Percentiles rank a stretch among this genome's conserved stretches.
phyloP scores from a whole-genome alignment of 2,329 filamentous ascomycete species.

The Curvularia verruculosa region DNA sequence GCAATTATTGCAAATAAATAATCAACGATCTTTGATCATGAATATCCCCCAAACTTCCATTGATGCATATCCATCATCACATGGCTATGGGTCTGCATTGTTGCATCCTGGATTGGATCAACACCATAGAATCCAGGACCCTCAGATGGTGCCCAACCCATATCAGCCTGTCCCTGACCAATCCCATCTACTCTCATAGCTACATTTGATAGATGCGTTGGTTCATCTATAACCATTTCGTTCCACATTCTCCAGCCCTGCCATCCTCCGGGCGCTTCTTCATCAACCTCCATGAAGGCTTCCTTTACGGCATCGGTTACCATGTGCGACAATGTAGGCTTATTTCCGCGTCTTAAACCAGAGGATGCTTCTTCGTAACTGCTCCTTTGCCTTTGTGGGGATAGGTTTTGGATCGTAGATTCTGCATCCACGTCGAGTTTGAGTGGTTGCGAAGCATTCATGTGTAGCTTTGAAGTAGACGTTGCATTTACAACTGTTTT shows the following conservation, averaged over 20 bases:
- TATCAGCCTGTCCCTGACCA: constrained; percentile 12
- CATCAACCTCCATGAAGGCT: constrained; percentile 38
- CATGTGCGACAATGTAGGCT: constrained; percentile 18
- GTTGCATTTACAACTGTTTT: constrained; percentile 12
- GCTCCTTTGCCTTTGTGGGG: background rate
- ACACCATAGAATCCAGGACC: constrained; percentile 9
- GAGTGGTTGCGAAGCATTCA: constrained; percentile 5
- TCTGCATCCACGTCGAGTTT: constrained; percentile 12
- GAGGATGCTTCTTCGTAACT: constrained; percentile 2
- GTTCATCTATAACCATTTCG: constrained; percentile 29
- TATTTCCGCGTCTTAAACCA: background rate
- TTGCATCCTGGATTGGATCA: constrained; percentile 15
- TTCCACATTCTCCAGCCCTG: constrained; percentile 39
- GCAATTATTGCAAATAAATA: too few species aligned
- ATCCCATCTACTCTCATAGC: constrained; percentile 2
- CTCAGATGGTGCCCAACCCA: constrained; percentile 16
- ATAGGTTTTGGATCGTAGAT: background rate
- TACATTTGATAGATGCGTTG: background rate
- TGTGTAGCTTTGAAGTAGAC: background rate
- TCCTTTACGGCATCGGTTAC: constrained; percentile 36
- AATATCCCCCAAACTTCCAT: constrained; percentile 28
- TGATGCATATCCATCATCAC: constrained; percentile 18
- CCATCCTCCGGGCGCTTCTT: constrained; percentile 36
- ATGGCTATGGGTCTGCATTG: constrained; percentile 9
- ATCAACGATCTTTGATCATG: too few species aligned